Conservation (phyloP, 2,329 filamentous ascomycete species). For the Aspergillus hortae region DNA sequence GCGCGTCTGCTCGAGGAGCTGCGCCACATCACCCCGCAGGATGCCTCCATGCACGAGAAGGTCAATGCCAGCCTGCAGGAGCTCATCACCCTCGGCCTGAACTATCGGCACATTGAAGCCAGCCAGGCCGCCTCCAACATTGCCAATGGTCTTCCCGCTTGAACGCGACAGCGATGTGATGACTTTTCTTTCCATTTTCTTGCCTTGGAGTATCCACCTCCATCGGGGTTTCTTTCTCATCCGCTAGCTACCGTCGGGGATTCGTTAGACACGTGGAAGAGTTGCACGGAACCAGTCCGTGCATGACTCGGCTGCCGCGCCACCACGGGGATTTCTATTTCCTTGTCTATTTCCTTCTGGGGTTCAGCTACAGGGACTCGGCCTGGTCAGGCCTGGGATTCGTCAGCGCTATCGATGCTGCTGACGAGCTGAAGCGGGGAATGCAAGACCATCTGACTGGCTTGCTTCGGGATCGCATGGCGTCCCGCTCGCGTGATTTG, state of each 20-base stretch:
- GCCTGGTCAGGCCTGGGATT: no score
- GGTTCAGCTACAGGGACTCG: neutral
- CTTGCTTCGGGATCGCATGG: neutral
- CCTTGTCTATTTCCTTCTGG: neutral
- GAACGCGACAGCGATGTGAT: conserved; percentile 15
- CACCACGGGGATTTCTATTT: no score
- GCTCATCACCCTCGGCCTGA: conserved; percentile 40
- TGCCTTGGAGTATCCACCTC: neutral
- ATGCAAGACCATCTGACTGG: neutral
- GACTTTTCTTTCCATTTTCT: neutral
- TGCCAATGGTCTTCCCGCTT: conserved; percentile 31
- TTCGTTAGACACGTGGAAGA: no score
- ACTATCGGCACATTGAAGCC: conserved; percentile 41
- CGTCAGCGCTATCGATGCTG: no score
- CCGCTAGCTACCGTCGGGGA: neutral
- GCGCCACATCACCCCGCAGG: conserved; percentile 37
- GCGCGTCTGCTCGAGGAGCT: conserved; percentile 38
- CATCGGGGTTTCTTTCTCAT: neutral
- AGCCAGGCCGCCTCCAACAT: conserved; percentile 37
- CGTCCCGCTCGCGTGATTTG: neutral
- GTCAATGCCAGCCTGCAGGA: conserved; percentile 44
- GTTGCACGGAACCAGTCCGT: no score
- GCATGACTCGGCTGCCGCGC: no score
- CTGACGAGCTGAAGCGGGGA: no score
- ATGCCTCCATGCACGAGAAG: conserved; percentile 41